phyloP scores from a whole-genome alignment of 2,329 filamentous ascomycete genomes.

The Tolypocladium capitatum region DNA sequence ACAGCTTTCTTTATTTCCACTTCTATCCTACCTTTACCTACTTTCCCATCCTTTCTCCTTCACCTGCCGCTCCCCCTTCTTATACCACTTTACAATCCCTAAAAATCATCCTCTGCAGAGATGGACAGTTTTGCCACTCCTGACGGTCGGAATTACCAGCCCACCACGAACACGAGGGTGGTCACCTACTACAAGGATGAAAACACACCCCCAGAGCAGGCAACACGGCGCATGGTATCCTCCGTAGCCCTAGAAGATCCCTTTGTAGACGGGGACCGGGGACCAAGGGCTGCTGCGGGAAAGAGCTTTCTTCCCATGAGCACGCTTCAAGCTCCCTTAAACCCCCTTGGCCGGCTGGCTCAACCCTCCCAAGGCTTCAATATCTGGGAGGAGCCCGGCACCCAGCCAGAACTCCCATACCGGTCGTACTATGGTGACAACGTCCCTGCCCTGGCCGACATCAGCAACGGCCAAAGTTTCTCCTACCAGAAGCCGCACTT shows the following conservation, averaged over 20 bases:
- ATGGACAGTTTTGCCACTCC: not conserved
- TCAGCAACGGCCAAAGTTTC: not conserved
- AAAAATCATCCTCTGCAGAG: not conserved
- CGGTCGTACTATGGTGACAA: constrained; percentile 3
- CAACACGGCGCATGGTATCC: not conserved
- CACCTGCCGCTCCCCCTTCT: not conserved
- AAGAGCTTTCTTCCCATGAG: not conserved
- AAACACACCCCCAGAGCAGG: not conserved
- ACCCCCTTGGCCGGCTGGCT: not conserved
- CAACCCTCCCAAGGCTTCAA: not conserved
- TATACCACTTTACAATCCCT: not conserved
- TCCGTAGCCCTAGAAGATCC: not conserved
- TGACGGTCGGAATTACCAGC: not conserved
- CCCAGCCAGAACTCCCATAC: not conserved
- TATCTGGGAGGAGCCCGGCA: not conserved
- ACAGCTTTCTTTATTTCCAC: too few relatives aligned
- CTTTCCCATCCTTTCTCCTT: not conserved
- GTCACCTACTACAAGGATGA: not conserved
- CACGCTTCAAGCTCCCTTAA: not conserved
- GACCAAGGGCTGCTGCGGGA: not conserved
- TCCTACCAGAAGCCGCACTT: not conserved
- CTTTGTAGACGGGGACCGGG: not conserved
- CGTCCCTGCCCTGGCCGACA: constrained; percentile 1
- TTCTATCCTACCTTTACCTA: too few relatives aligned
- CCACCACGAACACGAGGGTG: not conserved